Evolutionary conservation across 768 basidiomycete species (phyloP).

Genomic region (Cyclocybe cylindracea): DNA sequence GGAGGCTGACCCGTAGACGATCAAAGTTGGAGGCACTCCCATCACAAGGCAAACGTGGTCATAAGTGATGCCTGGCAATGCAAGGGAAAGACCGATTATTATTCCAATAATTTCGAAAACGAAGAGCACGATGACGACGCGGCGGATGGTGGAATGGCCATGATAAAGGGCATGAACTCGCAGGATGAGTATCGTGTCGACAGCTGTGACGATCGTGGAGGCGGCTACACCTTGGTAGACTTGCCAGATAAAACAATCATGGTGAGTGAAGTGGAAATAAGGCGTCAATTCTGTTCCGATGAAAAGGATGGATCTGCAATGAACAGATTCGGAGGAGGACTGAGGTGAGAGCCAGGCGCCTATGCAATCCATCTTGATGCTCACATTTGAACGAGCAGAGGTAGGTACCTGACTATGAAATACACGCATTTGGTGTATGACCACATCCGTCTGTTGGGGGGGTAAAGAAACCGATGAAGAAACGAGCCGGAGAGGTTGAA

Average conservation of each 20-base stretch:
- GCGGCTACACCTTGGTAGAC: slow-evolving; percentile 40
- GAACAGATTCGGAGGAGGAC: background rate
- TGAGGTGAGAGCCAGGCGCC: background rate
- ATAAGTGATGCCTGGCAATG: slow-evolving; percentile 30
- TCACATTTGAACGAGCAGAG: slow-evolving; percentile 36
- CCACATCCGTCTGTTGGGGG: slow-evolving; percentile 21
- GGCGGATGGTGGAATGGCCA: slow-evolving; percentile 27
- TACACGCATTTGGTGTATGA: slow-evolving; percentile 35
- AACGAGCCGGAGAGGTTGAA: too few relatives aligned
- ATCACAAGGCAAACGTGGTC: slow-evolving; percentile 34
- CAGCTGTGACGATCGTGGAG: slow-evolving; percentile 25
- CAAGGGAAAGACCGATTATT: slow-evolving; percentile 26
- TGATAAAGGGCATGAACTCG: slow-evolving; percentile 45
- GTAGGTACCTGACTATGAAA: slow-evolving; percentile 39
- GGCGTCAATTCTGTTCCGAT: slow-evolving; percentile 37
- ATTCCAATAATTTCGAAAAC: slow-evolving; percentile 31
- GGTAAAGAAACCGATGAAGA: background rate
- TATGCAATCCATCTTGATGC: background rate
- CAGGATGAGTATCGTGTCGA: slow-evolving; percentile 41
- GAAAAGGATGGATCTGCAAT: slow-evolving; percentile 31
- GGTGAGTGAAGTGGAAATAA: slow-evolving; percentile 34
- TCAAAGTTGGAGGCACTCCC: slow-evolving; percentile 23
- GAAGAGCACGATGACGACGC: slow-evolving; percentile 26
- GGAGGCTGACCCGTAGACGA: slow-evolving; percentile 32
- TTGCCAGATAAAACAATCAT: slow-evolving; percentile 46